phyloP scores from a whole-genome alignment of 2,329 filamentous ascomycete species.

The Fusarium virguliforme region DNA sequence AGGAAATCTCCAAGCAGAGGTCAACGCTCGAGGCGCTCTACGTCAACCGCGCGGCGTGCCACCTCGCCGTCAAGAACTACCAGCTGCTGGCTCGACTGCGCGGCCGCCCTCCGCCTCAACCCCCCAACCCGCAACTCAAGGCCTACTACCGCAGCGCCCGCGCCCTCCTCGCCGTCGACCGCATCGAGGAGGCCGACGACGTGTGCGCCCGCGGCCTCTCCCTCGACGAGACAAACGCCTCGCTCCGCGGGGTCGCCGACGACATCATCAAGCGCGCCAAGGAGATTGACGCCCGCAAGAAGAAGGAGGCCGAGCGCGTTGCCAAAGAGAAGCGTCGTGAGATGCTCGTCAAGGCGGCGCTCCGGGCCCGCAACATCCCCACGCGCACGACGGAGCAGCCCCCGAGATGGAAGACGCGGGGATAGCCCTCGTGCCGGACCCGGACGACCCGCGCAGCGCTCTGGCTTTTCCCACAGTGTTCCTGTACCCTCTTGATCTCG shows the following conservation, averaged over 20 bases:
- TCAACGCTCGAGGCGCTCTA: conserved; percentile 82
- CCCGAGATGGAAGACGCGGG: conserved; percentile 91
- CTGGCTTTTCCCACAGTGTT: conserved; percentile 86
- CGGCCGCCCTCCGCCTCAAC: conserved; percentile 83
- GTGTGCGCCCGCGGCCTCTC: conserved; percentile 81
- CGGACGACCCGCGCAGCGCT: conserved; percentile 79
- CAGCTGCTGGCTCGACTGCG: conserved; percentile 89
- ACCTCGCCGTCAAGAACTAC: conserved; percentile 91
- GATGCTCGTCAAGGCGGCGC: conserved; percentile 75
- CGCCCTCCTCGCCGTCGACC: conserved; percentile 85
- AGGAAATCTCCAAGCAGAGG: conserved; percentile 73
- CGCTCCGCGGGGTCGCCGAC: conserved; percentile 73
- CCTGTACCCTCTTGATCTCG: conserved; percentile 85
- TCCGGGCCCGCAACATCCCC: conserved; percentile 79
- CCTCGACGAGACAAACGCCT: conserved; percentile 78
- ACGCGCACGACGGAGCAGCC: conserved; percentile 77
- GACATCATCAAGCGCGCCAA: conserved; percentile 76
- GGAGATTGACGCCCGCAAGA: conserved; percentile 69
- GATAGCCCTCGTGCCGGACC: conserved; percentile 79
- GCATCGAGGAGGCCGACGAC: conserved; percentile 85
- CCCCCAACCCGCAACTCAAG: conserved; percentile 87
- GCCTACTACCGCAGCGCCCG: conserved; percentile 88
- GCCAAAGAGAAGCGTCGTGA: conserved; percentile 71
- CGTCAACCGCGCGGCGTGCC: conserved; percentile 90
- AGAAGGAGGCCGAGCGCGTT: conserved; percentile 70